Base-by-base conservation (phyloP, 2,329 filamentous ascomycete species). In the Aureobasidium sp. region DNA sequence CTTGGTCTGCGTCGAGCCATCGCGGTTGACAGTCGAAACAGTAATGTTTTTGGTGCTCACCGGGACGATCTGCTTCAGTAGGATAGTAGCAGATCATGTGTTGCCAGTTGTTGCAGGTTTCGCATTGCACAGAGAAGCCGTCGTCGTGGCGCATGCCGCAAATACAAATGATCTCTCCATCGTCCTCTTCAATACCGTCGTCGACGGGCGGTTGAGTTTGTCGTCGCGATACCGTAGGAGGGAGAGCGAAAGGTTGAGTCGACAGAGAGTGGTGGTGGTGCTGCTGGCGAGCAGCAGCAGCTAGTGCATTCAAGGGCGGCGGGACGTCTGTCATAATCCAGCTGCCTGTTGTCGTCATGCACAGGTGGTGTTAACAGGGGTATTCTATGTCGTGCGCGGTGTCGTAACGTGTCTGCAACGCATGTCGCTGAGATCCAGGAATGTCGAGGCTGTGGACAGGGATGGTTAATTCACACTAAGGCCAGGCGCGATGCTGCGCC, bases 81-180 rank as follows among this genome's bases (percentile, higher is more conserved):
- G 90, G 89, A 74, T 97, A 97, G 77, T 96, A 97, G 77, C 94
- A 99, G 73, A 92, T 87, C 70, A 96, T 96, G 76, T 99, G 94
- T 77, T 99, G 94, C 94, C 94, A 99, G 55, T 92, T 94, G 73
- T 96, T 90, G 81, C 94, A 99, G 63, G 82, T 85, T 74, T 97
- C 94, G 81, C 94, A 99, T 76, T 92, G 91, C 65, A 99, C 95
- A 64, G 94, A 99, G 76, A 90, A 93, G 76, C 94, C 94, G 80
- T 99, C 94, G 81, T 99, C 94, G 79, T 96, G 92, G 74, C 86
- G 80, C 76, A 89, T 97, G 74, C 87, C 87, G 78, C 94, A 99
- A 70, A 97, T 96, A 83, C 94, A 99, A 81, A 95, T 96, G 79
- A 97, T 97, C 64, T 90, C 95, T 75, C 95, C 96, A 20, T 88